These are phyloP conservation scores for Colletotrichum navitas DNA, from an alignment of 2,329 filamentous ascomycete genomes.

Conservation along the genomic window DNA sequence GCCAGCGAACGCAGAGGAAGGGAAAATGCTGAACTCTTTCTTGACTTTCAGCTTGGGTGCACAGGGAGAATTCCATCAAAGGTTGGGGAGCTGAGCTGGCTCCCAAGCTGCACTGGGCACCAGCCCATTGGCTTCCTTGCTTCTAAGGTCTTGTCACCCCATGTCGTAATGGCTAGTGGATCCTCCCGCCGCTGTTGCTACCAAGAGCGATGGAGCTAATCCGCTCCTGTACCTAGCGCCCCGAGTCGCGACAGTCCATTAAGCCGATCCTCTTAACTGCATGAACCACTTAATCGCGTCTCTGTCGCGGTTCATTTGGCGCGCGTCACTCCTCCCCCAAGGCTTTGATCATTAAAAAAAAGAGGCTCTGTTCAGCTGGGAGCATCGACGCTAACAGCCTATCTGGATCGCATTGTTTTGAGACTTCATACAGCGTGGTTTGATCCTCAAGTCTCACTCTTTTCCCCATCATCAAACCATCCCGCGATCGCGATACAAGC, in stretches of 20 bases:
- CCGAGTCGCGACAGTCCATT: not conserved
- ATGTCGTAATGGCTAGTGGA: slow-evolving; percentile 39
- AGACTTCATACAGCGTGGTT: not conserved
- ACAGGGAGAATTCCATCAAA: slow-evolving; percentile 40
- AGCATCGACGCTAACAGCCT: not conserved
- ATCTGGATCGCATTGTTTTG: not conserved
- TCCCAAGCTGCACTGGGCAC: slow-evolving; percentile 12
- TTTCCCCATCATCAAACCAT: not conserved
- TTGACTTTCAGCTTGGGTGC: slow-evolving; percentile 24
- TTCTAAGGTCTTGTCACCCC: slow-evolving; percentile 28
- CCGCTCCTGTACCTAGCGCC: slow-evolving; percentile 16
- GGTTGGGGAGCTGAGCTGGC: slow-evolving; percentile 32
- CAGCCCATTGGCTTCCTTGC: slow-evolving; percentile 27
- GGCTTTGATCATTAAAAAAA: slow-evolving; percentile 20
- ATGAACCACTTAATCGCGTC: slow-evolving; percentile 39
- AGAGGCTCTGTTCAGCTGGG: not conserved
- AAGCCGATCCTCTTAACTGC: slow-evolving; percentile 18
- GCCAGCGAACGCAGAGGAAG: not conserved
- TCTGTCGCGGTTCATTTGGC: slow-evolving; percentile 24
- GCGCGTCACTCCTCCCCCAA: slow-evolving; percentile 29
- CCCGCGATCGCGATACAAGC: not conserved
- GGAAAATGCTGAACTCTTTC: not conserved
- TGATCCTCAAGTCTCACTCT: not conserved
- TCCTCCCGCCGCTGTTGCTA: slow-evolving; percentile 8
- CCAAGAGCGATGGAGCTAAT: not conserved